A percentile compares a stretch with the other conserved stretches of the same genome.
Evolutionary conservation across 305 asterid genomes (phyloP).

Genomic region (Fraxinus paxiana): DNA sequence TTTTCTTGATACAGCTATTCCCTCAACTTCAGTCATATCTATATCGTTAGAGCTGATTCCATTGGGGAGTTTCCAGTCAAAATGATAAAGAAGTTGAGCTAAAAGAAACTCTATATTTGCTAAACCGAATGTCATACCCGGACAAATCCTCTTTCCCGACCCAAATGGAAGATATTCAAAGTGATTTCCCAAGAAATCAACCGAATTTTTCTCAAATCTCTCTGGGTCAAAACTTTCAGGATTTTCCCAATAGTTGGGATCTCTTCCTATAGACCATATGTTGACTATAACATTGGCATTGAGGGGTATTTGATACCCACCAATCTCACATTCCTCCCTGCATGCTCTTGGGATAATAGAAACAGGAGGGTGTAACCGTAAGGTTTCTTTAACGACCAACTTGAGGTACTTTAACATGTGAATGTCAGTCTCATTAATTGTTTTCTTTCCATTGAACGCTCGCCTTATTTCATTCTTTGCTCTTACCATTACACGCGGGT

Average conservation of each 20-base stretch:
- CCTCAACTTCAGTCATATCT: constrained; percentile 25
- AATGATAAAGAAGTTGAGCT: background rate
- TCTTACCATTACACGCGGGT: background rate
- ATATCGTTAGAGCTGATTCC: constrained; percentile 2
- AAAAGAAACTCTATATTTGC: constrained; percentile 16
- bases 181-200: constrained; percentile 21
- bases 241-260: background rate
- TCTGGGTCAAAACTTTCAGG: constrained; percentile 27
- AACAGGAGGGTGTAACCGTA: background rate
- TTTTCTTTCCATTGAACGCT: background rate
- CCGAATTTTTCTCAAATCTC: constrained; percentile 10
- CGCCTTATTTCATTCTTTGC: background rate
- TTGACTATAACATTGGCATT: background rate
- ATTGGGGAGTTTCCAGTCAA: constrained; percentile 21
- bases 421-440: background rate
- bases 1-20: background rate
- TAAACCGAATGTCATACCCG: constrained; percentile 13
- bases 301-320: background rate
- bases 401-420: background rate
- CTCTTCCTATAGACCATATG: background rate
- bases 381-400: background rate
- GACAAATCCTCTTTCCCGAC: constrained; percentile 25
- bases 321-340: background rate
- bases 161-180: background rate
- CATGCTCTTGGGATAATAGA: background rate